Conservation (phyloP, 192 early-diverging fungal species). For the Podila clonocystis region DNA sequence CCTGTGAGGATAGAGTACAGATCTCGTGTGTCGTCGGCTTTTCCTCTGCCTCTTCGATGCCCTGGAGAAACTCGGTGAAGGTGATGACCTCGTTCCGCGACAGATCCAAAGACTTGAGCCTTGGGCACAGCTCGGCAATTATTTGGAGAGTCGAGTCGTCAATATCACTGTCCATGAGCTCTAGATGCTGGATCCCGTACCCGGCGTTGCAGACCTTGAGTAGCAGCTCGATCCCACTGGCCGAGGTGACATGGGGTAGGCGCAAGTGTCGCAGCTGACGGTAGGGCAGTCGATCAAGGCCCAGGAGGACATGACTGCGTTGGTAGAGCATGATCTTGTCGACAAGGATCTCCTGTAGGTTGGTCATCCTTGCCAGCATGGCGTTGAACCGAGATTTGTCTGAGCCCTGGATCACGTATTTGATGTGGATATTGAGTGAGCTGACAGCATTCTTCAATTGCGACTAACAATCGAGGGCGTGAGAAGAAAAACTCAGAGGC, state of each 20-base stretch:
- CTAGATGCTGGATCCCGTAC: conserved; percentile 12
- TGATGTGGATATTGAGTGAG: not conserved
- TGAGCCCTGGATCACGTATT: conserved; percentile 11
- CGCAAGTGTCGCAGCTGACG: conserved; percentile 9
- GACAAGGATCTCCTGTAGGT: conserved; percentile 20
- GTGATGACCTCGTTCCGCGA: conserved; percentile 35
- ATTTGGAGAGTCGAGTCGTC: conserved; percentile 10
- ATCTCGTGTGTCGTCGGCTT: no score
- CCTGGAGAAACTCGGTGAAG: conserved; percentile 4
- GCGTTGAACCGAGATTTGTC: conserved; percentile 11
- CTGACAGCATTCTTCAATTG: not conserved
- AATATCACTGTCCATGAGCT: conserved; percentile 37
- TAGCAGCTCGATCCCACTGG: conserved; percentile 10
- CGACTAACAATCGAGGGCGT: not conserved
- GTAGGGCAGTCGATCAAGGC: conserved; percentile 1
- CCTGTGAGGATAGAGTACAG: not conserved
- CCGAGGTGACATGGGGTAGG: conserved; percentile 23
- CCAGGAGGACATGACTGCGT: not conserved
- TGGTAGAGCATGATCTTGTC: conserved; percentile 29
- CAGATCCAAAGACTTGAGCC: conserved; percentile 23
- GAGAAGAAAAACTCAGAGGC: not conserved
- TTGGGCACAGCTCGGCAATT: conserved; percentile 23
- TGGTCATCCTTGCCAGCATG: conserved; percentile 16
- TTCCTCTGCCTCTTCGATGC: not conserved
- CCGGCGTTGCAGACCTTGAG: conserved; percentile 9